Base-by-base conservation (phyloP, 2,329 filamentous ascomycete species). In the Scorias spongiosa region DNA sequence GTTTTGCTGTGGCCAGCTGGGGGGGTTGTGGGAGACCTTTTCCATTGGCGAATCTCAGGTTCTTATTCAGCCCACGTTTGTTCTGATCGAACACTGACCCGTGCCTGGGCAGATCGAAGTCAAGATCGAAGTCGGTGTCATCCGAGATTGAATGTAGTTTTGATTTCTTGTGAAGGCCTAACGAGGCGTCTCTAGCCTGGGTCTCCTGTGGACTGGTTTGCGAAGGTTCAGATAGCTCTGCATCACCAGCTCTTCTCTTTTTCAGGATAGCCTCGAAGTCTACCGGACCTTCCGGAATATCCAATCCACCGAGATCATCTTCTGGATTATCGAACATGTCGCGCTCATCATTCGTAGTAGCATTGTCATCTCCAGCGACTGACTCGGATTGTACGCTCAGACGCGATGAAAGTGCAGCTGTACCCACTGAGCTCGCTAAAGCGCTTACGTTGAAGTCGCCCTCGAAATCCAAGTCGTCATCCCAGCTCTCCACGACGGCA, bases 251-350 rank as follows among this genome's bases (percentile, higher is more conserved):
- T 56, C 82, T 78, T 48, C 83, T 74, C 57, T 78, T 80, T 54
- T 81, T 80, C 37, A 96, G 68, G 42, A 86, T 79, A 50, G 86
- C 80, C 36, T 76, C 75, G 55, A 96, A 83, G 62, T 94, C 80
- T 42, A 98, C 70, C 15, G 85, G 85, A 1, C 87, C 88, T 43
- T 75, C 73, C 0, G 91, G 91, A 14, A 96, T 70, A 15, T 94
- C 70, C 11, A 98, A 72, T n/a, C 89, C 89, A 48, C 91, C 84
- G 47, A 96, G 75, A 6, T 84, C 82, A 61, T 96, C 89, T 52
- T 94, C 88, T 58, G 95, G 89, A 57, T 88, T 96, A 66, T 95
- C 91, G 18, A 36, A 36, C 32, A 36, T 36, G 15, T 36, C 32
- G 32, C 32, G 32, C 32, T 36, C 32, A 15, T 36, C 32, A 9